A percentile compares a stretch with the other conserved stretches of the same genome.
Conservation (phyloP, 139 green algal genomes). For the Closterium sp. region DNA sequence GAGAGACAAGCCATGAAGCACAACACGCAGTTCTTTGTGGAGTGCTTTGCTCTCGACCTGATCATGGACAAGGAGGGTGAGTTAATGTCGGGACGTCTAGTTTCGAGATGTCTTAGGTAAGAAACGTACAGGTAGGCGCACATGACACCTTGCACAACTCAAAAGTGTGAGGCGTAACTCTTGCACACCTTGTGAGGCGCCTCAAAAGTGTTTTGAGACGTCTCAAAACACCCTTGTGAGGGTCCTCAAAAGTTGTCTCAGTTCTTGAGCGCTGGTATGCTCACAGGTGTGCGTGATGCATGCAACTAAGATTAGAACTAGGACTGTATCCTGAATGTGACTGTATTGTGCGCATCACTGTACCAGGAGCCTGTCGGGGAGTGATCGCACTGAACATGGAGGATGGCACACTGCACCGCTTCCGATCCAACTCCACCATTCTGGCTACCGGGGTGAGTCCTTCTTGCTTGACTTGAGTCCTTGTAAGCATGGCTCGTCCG, state of each 20-base stretch:
- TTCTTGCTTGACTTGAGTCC: no score
- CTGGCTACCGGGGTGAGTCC: constrained; percentile 84
- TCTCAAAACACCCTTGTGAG: no score
- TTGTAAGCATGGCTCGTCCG: no score
- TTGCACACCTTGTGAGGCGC: no score
- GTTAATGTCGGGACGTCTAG: no score
- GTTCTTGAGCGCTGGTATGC: not conserved
- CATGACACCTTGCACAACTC: no score
- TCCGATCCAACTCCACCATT: constrained; percentile 86
- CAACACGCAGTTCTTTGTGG: constrained; percentile 97
- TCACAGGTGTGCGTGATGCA: not conserved
- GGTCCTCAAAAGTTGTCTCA: no score
- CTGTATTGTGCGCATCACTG: not conserved
- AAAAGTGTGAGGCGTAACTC: no score
- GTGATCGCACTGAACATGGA: constrained; percentile 93
- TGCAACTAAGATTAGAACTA: not conserved
- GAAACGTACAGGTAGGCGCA: no score
- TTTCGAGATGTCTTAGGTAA: no score
- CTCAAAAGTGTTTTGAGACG: no score
- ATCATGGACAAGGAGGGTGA: constrained; percentile 86
- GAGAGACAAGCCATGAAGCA: constrained; percentile 81
- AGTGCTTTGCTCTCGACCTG: constrained; percentile 98
- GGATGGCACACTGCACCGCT: constrained; percentile 96
- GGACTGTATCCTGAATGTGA: not conserved
- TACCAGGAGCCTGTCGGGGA: constrained; percentile 54